phyloP scores from a whole-genome alignment of 1,139 yeast species.

The Hanseniaspora uvarum region DNA sequence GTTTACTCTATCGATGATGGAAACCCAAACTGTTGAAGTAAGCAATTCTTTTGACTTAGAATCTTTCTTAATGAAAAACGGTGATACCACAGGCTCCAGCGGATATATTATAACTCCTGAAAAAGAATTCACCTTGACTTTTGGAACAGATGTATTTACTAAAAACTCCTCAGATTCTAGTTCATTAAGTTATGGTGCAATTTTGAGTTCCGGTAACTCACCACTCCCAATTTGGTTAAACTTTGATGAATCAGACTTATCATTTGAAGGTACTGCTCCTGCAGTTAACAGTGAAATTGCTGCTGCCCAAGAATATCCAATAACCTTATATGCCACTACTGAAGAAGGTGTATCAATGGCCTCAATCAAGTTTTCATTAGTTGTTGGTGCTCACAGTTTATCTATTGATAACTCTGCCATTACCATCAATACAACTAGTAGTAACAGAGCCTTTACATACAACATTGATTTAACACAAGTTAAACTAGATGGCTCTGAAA shows the following conservation, averaged over 20 bases:
- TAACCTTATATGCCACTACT: constrained; percentile 72
- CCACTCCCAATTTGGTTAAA: constrained; percentile 85
- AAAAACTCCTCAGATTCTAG: constrained; percentile 26
- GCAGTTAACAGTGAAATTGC: constrained; percentile 74
- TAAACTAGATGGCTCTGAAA: constrained; percentile 47
- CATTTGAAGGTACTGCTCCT: constrained; percentile 87
- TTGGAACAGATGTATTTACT: constrained; percentile 48
- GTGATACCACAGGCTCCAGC: constrained; percentile 59
- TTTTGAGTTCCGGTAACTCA: constrained; percentile 57
- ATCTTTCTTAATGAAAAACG: constrained; percentile 45
- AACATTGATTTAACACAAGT: constrained; percentile 52
- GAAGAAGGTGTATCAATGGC: constrained; percentile 66
- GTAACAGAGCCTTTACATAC: constrained; percentile 36
- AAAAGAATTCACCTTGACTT: constrained; percentile 49
- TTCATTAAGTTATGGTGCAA: constrained; percentile 70
- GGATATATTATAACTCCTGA: constrained; percentile 71
- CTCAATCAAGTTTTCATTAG: constrained; percentile 55
- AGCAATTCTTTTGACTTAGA: constrained; percentile 35
- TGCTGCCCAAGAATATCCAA: constrained; percentile 66
- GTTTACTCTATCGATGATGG: constrained; percentile 47
- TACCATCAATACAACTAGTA: constrained; percentile 32
- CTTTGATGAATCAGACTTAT: constrained; percentile 50
- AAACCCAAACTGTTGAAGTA: constrained; percentile 37
- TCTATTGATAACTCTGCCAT: constrained; percentile 38
- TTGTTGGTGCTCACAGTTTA: constrained; percentile 81